phyloP scores from a whole-genome alignment of 2,329 filamentous ascomycete genomes.

The Fusarium setosum region DNA sequence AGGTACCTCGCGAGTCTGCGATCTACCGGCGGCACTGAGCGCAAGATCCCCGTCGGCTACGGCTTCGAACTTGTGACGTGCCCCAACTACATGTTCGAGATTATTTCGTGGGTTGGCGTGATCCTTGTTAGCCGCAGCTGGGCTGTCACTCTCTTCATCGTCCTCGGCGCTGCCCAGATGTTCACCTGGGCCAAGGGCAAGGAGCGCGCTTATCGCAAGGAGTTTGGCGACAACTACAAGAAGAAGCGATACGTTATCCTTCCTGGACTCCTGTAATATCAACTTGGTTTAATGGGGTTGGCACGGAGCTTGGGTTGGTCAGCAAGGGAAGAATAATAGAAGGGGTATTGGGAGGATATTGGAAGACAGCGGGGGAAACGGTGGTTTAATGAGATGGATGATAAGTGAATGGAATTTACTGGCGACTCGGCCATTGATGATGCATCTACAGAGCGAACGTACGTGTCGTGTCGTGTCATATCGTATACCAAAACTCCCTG shows the following conservation, averaged over 20 bases:
- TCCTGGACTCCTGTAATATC: constrained; percentile 75
- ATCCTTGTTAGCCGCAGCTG: constrained; percentile 83
- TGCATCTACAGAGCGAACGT: constrained; percentile 5
- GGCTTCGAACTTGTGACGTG: constrained; percentile 91
- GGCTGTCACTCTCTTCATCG: constrained; percentile 80
- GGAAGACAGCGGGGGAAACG: constrained; percentile 7
- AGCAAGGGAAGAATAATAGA: not conserved
- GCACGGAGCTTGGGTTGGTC: not conserved
- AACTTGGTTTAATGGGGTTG: not conserved
- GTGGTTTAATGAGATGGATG: constrained; percentile 1
- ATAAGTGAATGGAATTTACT: constrained; percentile 10
- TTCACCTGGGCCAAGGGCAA: constrained; percentile 89
- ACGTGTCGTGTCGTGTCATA: not conserved
- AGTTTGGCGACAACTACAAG: constrained; percentile 95
- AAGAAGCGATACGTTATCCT: constrained; percentile 89
- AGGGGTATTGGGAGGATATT: not conserved
- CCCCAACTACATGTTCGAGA: constrained; percentile 97
- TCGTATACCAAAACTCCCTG: not conserved
- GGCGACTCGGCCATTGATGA: too few species aligned
- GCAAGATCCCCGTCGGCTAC: constrained; percentile 87
- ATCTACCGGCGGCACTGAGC: constrained; percentile 81
- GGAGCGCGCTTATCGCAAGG: constrained; percentile 88
- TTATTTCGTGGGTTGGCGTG: constrained; percentile 86
- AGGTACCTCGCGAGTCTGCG: constrained; percentile 82
- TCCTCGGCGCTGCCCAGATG: constrained; percentile 83